Conservation (phyloP, 2,329 filamentous ascomycete species). For the Calycina herbarum region DNA sequence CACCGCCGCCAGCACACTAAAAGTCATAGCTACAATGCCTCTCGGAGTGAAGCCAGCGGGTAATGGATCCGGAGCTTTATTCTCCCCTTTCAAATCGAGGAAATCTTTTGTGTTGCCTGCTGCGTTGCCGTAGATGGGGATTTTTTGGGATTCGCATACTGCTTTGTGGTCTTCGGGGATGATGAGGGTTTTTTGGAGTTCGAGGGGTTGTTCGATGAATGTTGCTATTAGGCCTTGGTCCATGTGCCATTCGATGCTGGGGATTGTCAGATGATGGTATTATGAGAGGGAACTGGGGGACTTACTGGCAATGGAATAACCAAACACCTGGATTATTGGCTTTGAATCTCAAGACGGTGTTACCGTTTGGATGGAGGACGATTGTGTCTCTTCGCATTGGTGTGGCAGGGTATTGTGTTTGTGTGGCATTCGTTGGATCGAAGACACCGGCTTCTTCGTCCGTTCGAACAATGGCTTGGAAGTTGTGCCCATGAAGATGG, state of each 20-base stretch:
- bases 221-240: slow-evolving; percentile 65
- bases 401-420: slow-evolving; percentile 49
- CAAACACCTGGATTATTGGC: slow-evolving; percentile 70
- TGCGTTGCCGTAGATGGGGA: slow-evolving; percentile 66
- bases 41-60: slow-evolving; percentile 35
- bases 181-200: slow-evolving; percentile 41
- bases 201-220: slow-evolving; percentile 44
- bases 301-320: slow-evolving; percentile 72
- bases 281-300: not conserved
- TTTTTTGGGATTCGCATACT: slow-evolving; percentile 53
- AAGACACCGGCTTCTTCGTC: slow-evolving; percentile 58
- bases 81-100: slow-evolving; percentile 60
- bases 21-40: slow-evolving; percentile 36
- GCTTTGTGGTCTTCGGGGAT: slow-evolving; percentile 62
- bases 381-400: slow-evolving; percentile 71
- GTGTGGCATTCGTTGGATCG: slow-evolving; percentile 45
- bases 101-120: slow-evolving; percentile 67
- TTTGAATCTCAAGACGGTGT: slow-evolving; percentile 67
- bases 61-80: slow-evolving; percentile 27
- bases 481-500: slow-evolving; percentile 74
- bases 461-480: slow-evolving; percentile 66
- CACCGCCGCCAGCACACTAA: slow-evolving; percentile 34
- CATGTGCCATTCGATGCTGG: slow-evolving; percentile 78
- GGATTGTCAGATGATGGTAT: not conserved
- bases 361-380: slow-evolving; percentile 63